Evolutionary conservation across 805 yeast genomes (phyloP).

Genomic region (Candida ficus): DNA sequence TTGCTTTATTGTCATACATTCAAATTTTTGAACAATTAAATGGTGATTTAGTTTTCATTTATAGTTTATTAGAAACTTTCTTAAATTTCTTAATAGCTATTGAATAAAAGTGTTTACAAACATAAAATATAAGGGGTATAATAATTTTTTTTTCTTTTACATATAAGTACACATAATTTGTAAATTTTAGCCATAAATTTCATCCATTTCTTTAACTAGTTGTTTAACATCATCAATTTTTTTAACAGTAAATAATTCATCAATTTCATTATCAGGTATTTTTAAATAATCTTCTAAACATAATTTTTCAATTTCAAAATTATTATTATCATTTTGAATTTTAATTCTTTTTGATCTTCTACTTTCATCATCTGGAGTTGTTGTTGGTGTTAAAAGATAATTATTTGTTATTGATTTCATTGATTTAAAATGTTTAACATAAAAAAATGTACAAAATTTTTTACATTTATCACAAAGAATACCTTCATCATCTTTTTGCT

Average conservation of each 20-base stretch:
- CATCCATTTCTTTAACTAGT: constrained; percentile 13
- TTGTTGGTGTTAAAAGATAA: constrained; percentile 19
- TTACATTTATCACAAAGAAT: constrained; percentile 32
- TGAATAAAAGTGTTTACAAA: neutral
- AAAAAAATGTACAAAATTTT: constrained; percentile 34
- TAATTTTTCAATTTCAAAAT: constrained; percentile 6
- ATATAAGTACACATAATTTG: no score
- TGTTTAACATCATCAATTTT: constrained; percentile 17
- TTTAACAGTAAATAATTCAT: constrained; percentile 11
- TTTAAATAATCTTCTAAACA: constrained; percentile 24
- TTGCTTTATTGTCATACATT: constrained; percentile 6
- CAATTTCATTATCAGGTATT: constrained; percentile 6
- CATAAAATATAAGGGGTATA: no score
- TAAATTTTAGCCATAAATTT: no score
- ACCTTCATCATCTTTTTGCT: constrained; percentile 21
- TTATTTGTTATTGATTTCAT: constrained; percentile 1
- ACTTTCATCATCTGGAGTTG: constrained; percentile 18
- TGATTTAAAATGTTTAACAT: constrained; percentile 24
- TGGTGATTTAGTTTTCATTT: constrained; percentile 8
- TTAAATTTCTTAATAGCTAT: constrained; percentile 6
- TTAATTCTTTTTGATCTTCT: constrained; percentile 24
- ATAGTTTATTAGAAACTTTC: constrained; percentile 7
- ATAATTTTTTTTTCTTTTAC: no score
- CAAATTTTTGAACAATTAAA: constrained; percentile 6
- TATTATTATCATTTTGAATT: constrained; percentile 12